phyloP scores from a whole-genome alignment of 257 asterid species.

The Primulina eburnea region DNA sequence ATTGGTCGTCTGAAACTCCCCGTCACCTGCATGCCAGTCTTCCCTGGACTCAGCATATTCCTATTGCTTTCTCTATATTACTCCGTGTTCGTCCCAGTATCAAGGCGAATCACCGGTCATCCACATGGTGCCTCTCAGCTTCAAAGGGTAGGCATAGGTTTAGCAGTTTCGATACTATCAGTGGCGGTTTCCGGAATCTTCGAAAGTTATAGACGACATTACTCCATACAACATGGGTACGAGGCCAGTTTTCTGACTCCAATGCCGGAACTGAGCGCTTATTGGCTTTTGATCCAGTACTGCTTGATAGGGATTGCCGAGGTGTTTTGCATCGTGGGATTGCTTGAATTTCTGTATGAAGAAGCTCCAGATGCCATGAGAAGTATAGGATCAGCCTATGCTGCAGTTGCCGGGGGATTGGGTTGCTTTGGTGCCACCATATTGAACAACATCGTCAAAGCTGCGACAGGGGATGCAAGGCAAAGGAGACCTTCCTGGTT shows the following conservation, averaged over 20 bases:
- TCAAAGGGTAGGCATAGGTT: constrained; percentile 93
- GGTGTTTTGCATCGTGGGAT: constrained; percentile 88
- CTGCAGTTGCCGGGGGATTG: constrained; percentile 95
- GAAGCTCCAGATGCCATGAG: constrained; percentile 99
- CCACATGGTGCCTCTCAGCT: constrained; percentile 99
- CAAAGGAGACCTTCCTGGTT: constrained; percentile 72
- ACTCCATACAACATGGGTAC: constrained; percentile 68
- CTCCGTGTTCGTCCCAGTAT: constrained; percentile 77
- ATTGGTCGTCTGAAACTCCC: constrained; percentile 88
- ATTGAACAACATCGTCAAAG: constrained; percentile 72
- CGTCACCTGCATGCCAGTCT: constrained; percentile 96
- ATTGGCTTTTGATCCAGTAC: constrained; percentile 88
- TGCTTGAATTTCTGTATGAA: constrained; percentile 84
- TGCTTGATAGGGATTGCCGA: constrained; percentile 97
- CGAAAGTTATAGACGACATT: constrained; percentile 79
- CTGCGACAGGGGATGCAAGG: constrained; percentile 55
- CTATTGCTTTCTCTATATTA: constrained; percentile 79
- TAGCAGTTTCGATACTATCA: constrained; percentile 75
- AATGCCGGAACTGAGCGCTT: constrained; percentile 81
- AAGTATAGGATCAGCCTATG: constrained; percentile 94
- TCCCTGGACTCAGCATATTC: constrained; percentile 95
- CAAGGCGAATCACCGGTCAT: constrained; percentile 82
- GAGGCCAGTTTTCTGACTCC: constrained; percentile 76
- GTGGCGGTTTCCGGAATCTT: constrained; percentile 84
- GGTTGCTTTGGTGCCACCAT: constrained; percentile 94